Evolutionary conservation across 164 flowering plant genomes (phyloP).

Genomic region (Macadamia integrifolia): DNA sequence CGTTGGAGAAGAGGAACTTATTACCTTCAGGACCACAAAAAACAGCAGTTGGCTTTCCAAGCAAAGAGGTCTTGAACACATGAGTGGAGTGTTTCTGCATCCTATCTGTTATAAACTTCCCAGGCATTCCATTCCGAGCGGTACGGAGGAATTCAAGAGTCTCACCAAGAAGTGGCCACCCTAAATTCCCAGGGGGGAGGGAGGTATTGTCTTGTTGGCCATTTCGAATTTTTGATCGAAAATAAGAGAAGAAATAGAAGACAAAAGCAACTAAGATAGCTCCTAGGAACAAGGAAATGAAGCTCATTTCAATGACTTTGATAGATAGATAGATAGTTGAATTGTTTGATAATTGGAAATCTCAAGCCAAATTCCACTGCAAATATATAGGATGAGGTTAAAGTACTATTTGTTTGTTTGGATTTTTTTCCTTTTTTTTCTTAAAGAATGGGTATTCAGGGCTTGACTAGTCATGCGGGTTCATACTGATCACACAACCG

Average conservation of each 20-base stretch:
- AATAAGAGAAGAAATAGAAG: not conserved
- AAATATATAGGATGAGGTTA: no score
- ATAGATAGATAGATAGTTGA: no score
- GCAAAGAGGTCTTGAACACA: constrained; percentile 15
- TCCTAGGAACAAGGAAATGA: not conserved
- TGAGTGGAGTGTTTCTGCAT: not conserved
- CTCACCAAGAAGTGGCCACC: constrained; percentile 14
- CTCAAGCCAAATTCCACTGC: no score
- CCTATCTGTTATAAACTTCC: constrained; percentile 5
- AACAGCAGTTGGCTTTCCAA: constrained; percentile 18
- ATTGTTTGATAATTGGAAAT: no score
- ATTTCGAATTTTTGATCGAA: not conserved
- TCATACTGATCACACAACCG: no score
- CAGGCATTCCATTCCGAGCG: not conserved
- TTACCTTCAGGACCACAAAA: constrained; percentile 20
- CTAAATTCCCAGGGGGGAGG: constrained; percentile 1
- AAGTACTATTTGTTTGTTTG: no score
- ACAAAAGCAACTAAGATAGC: not conserved
- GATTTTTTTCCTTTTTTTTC: no score
- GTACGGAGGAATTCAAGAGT: constrained; percentile 1
- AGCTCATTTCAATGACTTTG: not conserved
- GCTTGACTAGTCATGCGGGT: no score
- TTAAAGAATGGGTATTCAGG: no score
- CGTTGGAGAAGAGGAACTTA: constrained; percentile 18
- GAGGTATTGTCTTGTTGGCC: not conserved